Percentiles rank a stretch among this genome's conserved stretches.
phyloP scores from a whole-genome alignment of 139 green algal species.

The Volvox africanus region DNA sequence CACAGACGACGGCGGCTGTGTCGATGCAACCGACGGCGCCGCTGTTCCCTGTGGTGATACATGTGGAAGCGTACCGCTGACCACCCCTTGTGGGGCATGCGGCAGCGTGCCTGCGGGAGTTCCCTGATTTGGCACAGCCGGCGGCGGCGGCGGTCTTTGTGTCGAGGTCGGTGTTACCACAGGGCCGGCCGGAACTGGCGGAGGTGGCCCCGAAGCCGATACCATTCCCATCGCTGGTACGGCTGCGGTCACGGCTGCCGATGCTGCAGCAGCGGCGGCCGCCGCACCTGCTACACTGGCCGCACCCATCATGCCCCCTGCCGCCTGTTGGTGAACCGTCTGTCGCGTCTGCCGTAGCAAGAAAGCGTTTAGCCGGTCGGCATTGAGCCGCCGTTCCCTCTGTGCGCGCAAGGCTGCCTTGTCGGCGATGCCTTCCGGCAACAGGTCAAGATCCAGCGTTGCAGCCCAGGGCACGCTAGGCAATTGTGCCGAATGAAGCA shows the following conservation, averaged over 20 bases:
- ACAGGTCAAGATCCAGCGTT: slow-evolving; percentile 36
- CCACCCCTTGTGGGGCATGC: neutral
- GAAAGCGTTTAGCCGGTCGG: slow-evolving; percentile 4
- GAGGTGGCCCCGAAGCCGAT: neutral
- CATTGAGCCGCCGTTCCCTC: slow-evolving; percentile 6
- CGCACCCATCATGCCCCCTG: slow-evolving; percentile 28
- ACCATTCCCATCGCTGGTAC: neutral
- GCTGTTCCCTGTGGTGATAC: neutral
- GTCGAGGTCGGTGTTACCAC: neutral
- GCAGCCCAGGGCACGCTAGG: slow-evolving; percentile 14
- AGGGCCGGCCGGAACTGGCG: neutral
- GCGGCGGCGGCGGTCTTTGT: neutral
- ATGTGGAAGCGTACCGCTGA: neutral
- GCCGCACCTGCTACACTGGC: slow-evolving; percentile 1
- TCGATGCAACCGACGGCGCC: neutral
- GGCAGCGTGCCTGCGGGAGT: slow-evolving; percentile 24
- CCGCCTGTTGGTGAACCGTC: slow-evolving; percentile 26
- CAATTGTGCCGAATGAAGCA: slow-evolving; percentile 9
- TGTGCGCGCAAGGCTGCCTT: slow-evolving; percentile 11
- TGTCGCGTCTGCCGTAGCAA: slow-evolving; percentile 6
- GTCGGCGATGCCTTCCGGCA: slow-evolving; percentile 41
- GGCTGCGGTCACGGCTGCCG: neutral
- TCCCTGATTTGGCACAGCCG: neutral
- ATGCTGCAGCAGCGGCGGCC: neutral
- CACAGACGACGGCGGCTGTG: neutral